Evolutionary conservation across 2,329 filamentous ascomycete genomes (phyloP).

Genomic region (Setomelanomma holmii): DNA sequence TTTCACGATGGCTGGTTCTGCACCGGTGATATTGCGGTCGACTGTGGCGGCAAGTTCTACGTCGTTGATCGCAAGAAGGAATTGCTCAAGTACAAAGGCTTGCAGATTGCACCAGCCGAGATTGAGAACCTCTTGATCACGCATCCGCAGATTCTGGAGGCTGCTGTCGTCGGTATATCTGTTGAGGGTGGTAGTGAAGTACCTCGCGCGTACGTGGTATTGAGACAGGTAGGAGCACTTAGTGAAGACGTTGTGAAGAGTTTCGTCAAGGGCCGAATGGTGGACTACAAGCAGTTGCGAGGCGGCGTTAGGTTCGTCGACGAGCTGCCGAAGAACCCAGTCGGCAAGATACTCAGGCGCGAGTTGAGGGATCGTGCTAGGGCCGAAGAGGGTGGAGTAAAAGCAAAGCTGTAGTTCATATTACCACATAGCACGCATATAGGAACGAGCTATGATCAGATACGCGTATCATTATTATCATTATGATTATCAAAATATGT

Average conservation of each 20-base stretch:
- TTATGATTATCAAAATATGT: too few relatives aligned
- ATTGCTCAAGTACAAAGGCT: slow-evolving; percentile 40
- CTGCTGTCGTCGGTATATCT: slow-evolving; percentile 49
- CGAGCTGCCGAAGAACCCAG: slow-evolving; percentile 74
- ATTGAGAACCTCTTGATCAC: slow-evolving; percentile 47
- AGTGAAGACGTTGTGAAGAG: slow-evolving; percentile 49
- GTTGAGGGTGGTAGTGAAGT: slow-evolving; percentile 51
- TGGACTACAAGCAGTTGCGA: slow-evolving; percentile 72
- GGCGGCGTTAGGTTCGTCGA: slow-evolving; percentile 71
- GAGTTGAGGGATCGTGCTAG: slow-evolving; percentile 57
- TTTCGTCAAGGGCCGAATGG: slow-evolving; percentile 71
- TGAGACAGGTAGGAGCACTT: slow-evolving; percentile 41
- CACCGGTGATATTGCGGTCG: slow-evolving; percentile 82
- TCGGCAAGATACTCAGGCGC: slow-evolving; percentile 75
- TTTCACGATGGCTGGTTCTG: slow-evolving; percentile 82
- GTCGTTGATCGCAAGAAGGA: slow-evolving; percentile 74
- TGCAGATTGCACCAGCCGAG: slow-evolving; percentile 53
- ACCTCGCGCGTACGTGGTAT: slow-evolving; percentile 65
- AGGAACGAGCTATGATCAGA: too few relatives aligned
- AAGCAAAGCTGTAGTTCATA: not conserved
- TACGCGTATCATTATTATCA: too few relatives aligned
- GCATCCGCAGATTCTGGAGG: slow-evolving; percentile 48
- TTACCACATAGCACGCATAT: too few relatives aligned
- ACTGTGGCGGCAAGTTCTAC: slow-evolving; percentile 78
- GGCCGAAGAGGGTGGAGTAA: not conserved